Conservation (phyloP, 805 yeast genomes). For the Yarrowia osloensis region DNA sequence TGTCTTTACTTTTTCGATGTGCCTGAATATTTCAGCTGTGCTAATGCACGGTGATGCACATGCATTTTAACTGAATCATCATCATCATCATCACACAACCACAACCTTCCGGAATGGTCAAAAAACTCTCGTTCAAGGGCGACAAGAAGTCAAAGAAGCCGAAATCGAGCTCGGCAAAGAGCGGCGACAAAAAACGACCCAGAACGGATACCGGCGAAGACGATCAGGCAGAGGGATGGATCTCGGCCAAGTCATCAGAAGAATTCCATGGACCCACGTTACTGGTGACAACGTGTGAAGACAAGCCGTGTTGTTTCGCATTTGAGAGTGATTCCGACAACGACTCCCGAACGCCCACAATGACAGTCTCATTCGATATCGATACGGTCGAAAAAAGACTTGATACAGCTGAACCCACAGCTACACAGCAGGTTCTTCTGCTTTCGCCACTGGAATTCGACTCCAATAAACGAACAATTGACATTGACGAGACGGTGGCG, state of each 20-base stretch:
- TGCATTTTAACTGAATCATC: not conserved
- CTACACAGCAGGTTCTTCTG: constrained; percentile 44
- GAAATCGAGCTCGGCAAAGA: not conserved
- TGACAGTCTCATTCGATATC: constrained; percentile 32
- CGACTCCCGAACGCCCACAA: not conserved
- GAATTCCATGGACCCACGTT: constrained; percentile 45
- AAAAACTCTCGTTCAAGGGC: constrained; percentile 46
- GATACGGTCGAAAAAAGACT: constrained; percentile 31
- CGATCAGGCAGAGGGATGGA: constrained; percentile 36
- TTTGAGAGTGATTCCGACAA: not conserved
- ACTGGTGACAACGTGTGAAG: constrained; percentile 34
- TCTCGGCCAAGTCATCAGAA: constrained; percentile 38
- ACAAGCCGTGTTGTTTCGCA: constrained; percentile 17
- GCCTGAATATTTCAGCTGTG: no score
- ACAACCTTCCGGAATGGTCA: constrained; percentile 40
- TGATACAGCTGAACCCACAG: constrained; percentile 40
- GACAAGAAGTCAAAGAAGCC: constrained; percentile 37
- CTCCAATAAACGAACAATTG: constrained; percentile 29
- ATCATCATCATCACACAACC: not conserved
- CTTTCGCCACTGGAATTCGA: constrained; percentile 34
- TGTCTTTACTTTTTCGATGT: no score
- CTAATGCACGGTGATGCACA: not conserved
- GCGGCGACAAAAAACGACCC: not conserved
- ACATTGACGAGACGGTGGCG: constrained; percentile 16
- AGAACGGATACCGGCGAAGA: not conserved